phyloP scores from a whole-genome alignment of 352 stramenopile species.

The Globisporangium okanoganense region DNA sequence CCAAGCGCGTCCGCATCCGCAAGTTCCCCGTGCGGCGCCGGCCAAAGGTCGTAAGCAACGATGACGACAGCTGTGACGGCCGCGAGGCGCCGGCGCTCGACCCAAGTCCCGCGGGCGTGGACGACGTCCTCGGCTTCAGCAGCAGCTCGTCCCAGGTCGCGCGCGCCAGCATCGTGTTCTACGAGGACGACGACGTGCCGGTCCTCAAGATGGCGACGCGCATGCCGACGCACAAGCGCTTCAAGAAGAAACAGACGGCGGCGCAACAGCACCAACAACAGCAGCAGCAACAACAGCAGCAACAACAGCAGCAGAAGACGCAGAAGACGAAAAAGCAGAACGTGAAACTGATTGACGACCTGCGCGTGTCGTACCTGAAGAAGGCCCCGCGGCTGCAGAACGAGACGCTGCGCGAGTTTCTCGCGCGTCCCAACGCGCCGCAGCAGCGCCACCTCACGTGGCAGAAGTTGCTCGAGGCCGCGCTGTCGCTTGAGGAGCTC shows the following conservation, averaged over 20 bases:
- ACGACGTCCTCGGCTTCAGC: background rate
- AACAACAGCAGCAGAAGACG: background rate
- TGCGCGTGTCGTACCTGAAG: slow-evolving; percentile 6
- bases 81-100: background rate
- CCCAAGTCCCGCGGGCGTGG: background rate
- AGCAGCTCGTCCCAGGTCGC: background rate
- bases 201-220: background rate
- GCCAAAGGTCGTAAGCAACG: background rate
- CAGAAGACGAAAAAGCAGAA: background rate
- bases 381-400: background rate
- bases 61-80: background rate
- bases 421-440: background rate
- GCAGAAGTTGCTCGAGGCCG: slow-evolving; percentile 13
- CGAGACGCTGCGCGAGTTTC: slow-evolving; percentile 11
- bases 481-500: slow-evolving; percentile 8
- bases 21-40: slow-evolving; percentile 9
- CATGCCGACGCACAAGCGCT: background rate
- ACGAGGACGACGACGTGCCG: background rate
- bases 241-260: background rate
- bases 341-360: slow-evolving; percentile 13
- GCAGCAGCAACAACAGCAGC: background rate
- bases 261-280: background rate
- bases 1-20: slow-evolving; percentile 10
- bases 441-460: slow-evolving; percentile 10
- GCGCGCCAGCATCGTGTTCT: background rate